Evolutionary conservation across 495 filamentous ascomycete genomes (phyloP), one percentile per base, ranked within the genome.

Genomic region (Tuber magnatum): DNA sequence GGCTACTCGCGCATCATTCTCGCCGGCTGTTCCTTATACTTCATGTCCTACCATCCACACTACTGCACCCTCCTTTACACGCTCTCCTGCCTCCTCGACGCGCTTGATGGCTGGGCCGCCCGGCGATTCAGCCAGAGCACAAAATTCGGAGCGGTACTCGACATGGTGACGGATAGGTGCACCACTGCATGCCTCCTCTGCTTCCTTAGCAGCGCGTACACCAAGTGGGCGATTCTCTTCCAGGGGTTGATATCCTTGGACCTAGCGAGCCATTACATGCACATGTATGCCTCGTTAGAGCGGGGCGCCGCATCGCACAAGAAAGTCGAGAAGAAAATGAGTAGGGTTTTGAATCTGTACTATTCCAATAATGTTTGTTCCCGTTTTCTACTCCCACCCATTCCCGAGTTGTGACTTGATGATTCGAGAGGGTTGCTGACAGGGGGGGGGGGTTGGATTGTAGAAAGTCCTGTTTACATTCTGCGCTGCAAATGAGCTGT

Each of bases 91-190:
- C 87, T 97, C 43, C 90, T 99, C 48, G 95, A 99, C 83, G 95
- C 94, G 38, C 87, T 98, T 74, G 95, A 99, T 81, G 95, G 95
- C 71, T 91, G 92, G 80, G 94, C 94, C 3, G 95, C 95, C 42
- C 92, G 95, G 39, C 86, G 89, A 76, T 94, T 93, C 82, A 86
- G 95, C 75, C 94, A 99, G 84, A 92, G 91, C 2, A 97, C 95
- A 39, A 91, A 91, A 68, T 99, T 97, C 83, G 95, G 95, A 73
- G 95, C 94, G 24, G 94, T 99, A 38, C 86, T 99, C 71, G 95
- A 99, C 84, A 99, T 99, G 95, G 93, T 97, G 73, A 95, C 93
- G 35, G 92, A 97, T 85, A 91, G 94, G 71, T 97, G 95, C 85
- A 97, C 94, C 16, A 98, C 95, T 3, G 89, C 94, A 24, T 98